These are phyloP conservation scores for Penicillium canariense DNA, from an alignment of 495 filamentous ascomycete genomes.

Conservation along the genomic window DNA sequence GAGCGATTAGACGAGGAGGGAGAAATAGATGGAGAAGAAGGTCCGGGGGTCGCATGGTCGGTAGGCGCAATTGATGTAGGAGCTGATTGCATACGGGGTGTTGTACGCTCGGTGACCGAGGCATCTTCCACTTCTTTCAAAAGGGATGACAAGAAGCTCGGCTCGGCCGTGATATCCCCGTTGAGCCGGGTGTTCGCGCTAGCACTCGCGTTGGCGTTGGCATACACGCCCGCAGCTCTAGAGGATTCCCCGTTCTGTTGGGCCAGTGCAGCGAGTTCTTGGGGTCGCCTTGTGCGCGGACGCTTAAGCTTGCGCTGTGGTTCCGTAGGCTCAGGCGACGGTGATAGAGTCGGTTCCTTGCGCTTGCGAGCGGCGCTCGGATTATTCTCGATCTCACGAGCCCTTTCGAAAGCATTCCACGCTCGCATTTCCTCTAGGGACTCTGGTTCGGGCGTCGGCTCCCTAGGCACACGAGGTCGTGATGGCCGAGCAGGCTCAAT, in stretches of 20 bases:
- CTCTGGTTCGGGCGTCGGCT: constrained; percentile 58
- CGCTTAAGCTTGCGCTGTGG: constrained; percentile 80
- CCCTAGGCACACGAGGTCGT: constrained; percentile 42
- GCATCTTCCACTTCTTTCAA: constrained; percentile 83
- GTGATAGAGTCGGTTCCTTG: constrained; percentile 75
- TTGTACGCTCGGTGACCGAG: constrained; percentile 50
- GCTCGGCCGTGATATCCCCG: constrained; percentile 40
- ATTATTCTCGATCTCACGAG: constrained; percentile 63
- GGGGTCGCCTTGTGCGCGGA: constrained; percentile 64
- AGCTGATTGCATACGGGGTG: constrained; percentile 46
- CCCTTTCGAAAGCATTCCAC: constrained; percentile 87
- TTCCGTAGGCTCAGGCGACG: constrained; percentile 57
- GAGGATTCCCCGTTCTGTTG: constrained; percentile 48
- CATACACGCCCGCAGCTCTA: constrained; percentile 29
- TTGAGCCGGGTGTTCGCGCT: constrained; percentile 6
- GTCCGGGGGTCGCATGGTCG: constrained; percentile 50
- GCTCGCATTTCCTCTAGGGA: constrained; percentile 76
- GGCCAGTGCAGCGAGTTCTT: constrained; percentile 46
- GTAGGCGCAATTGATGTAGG: constrained; percentile 43
- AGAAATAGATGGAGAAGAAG: constrained; percentile 72
- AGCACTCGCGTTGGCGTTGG: background rate
- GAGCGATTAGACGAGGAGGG: constrained; percentile 64
- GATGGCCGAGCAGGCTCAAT: constrained; percentile 46
- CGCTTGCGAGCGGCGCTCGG: constrained; percentile 62
- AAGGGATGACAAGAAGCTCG: constrained; percentile 76